phyloP scores from a whole-genome alignment of 345 rosid genomes.

The Murraya paniculata region DNA sequence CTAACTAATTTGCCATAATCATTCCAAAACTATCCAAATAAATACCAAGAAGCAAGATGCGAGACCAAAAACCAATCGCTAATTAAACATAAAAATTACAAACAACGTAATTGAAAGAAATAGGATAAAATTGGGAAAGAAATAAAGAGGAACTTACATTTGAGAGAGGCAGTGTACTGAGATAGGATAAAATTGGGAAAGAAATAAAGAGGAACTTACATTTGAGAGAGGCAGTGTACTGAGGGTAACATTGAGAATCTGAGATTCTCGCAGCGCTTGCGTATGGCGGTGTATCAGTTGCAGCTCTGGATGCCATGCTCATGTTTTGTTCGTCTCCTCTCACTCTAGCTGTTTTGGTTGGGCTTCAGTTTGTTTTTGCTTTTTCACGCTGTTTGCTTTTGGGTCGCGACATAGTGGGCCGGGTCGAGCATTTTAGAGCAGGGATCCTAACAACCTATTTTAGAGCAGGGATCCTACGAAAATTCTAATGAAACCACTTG shows the following conservation, averaged over 20 bases:
- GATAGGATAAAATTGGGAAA: background rate
- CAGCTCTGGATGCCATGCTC: conserved; percentile 35
- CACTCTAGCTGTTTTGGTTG: background rate
- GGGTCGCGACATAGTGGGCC: background rate
- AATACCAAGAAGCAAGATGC: background rate
- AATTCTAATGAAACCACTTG: too few species aligned
- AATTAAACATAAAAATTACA: background rate
- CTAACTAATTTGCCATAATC: background rate
- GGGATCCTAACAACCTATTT: background rate
- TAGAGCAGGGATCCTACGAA: too few species aligned
- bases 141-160: conserved; percentile 40
- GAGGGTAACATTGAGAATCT: conserved; percentile 75
- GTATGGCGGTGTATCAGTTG: conserved; percentile 45
- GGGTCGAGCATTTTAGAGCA: background rate
- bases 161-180: conserved; percentile 84
- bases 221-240: conserved; percentile 85
- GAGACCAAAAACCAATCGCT: background rate
- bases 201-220: conserved; percentile 34
- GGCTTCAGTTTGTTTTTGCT: too few species aligned
- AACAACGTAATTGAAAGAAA: background rate
- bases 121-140: background rate
- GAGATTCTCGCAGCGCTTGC: conserved; percentile 79
- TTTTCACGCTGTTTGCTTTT: background rate
- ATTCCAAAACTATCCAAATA: background rate
- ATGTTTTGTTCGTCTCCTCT: background rate